A percentile compares a stretch with the other conserved stretches of the same genome.
Conservation (phyloP, 495 filamentous ascomycete genomes). For the Aspergillus cavernicola region DNA sequence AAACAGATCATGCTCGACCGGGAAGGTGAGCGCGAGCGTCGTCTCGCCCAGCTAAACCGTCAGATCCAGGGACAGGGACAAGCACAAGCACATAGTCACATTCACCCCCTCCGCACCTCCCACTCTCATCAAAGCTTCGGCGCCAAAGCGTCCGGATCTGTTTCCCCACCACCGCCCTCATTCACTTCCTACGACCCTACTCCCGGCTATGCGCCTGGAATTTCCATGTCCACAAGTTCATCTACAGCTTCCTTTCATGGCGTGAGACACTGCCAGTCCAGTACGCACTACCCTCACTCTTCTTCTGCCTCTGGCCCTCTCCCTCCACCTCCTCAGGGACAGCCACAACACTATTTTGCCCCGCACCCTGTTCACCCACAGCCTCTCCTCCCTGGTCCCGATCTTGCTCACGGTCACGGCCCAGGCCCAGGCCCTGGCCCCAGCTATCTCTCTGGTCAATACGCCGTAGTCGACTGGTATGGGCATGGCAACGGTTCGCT, state of each 20-base stretch:
- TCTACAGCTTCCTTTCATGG: not conserved
- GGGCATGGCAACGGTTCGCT: not conserved
- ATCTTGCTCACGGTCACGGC: not conserved
- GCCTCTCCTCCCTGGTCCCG: not conserved
- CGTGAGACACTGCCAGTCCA: not conserved
- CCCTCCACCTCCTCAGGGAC: not conserved
- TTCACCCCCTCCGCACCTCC: not conserved
- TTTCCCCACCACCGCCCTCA: not conserved
- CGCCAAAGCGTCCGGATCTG: not conserved
- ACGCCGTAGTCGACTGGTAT: not conserved
- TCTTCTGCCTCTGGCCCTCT: not conserved
- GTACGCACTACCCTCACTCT: constrained; percentile 1
- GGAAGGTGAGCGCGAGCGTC: constrained; percentile 2
- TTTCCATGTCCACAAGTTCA: not conserved
- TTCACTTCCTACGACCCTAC: not conserved
- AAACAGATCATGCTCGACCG: constrained; percentile 18
- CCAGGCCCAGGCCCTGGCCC: not conserved
- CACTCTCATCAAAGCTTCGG: constrained; percentile 8
- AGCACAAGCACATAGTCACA: not conserved
- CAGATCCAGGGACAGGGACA: not conserved
- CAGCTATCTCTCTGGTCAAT: not conserved
- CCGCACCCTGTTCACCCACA: not conserved
- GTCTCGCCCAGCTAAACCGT: not conserved
- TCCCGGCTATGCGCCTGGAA: not conserved
- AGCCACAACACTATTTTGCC: not conserved